phyloP scores from a whole-genome alignment of 805 yeast species.

The Saccharomycopsis malanga region DNA sequence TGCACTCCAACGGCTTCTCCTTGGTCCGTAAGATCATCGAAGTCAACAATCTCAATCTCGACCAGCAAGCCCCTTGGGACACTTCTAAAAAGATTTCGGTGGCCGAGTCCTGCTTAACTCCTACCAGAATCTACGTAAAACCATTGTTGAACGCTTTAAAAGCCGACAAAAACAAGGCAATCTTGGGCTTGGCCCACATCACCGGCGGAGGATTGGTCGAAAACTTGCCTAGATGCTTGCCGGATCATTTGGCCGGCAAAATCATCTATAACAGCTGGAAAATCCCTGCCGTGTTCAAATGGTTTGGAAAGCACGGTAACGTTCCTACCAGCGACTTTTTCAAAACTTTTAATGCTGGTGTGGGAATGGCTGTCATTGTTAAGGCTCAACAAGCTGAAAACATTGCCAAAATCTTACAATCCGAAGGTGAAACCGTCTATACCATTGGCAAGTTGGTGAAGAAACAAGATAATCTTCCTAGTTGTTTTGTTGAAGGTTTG shows the following conservation, averaged over 20 bases:
- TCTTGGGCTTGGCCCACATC: constrained; percentile 90
- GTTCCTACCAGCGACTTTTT: constrained; percentile 80
- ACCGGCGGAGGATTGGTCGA: constrained; percentile 98
- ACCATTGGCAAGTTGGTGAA: constrained; percentile 53
- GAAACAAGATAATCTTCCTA: constrained; percentile 44
- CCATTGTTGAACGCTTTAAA: constrained; percentile 72
- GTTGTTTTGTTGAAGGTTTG: constrained; percentile 47
- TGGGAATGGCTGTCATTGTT: constrained; percentile 28
- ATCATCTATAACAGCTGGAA: constrained; percentile 78
- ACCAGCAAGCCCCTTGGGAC: constrained; percentile 77
- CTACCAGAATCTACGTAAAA: constrained; percentile 92
- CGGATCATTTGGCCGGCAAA: constrained; percentile 67
- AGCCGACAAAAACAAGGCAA: constrained; percentile 28
- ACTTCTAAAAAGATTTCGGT: constrained; percentile 45
- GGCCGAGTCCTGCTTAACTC: constrained; percentile 80
- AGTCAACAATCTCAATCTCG: constrained; percentile 61
- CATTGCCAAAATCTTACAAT: constrained; percentile 45
- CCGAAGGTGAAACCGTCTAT: constrained; percentile 70
- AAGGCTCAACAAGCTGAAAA: constrained; percentile 30
- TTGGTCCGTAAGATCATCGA: constrained; percentile 88
- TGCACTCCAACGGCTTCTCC: constrained; percentile 95
- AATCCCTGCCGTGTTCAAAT: constrained; percentile 82
- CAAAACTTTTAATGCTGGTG: constrained; percentile 92
- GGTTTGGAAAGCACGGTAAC: constrained; percentile 89
- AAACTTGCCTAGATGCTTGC: constrained; percentile 92